Evolutionary conservation across 257 asterid genomes (phyloP), one percentile per base, ranked within the genome.

Genomic region (Capsicum chinense): DNA sequence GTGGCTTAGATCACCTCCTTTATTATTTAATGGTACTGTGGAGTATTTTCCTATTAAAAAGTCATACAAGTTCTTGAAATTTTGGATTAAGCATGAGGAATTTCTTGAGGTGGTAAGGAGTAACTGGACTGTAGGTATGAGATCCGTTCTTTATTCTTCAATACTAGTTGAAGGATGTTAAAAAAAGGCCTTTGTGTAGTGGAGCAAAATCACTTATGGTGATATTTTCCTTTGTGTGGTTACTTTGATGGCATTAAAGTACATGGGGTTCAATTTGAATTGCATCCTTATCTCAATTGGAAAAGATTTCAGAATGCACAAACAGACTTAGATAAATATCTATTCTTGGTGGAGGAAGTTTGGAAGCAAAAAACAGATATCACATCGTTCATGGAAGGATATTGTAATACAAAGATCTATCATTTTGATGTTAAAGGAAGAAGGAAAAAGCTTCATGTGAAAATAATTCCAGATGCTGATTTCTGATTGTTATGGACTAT

Each of bases 341-440:
- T 64, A 26, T 42, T 26, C 42, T 64, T 64, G 71, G 71, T 26
- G 71, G 71, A 26, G 69, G 69, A 60, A 60, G 21, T 63, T 63
- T 6, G 39, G 64, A 63, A 21, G 69, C 15, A 5, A 63, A 57
- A 10, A 63, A 63, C 69, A 21, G 7, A 10, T 19, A 21, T 21
- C 39, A 62, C 69, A 63, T 63, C 39, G 69, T 63, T 10, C 15
- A 21, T 4, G 39, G 69, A 63, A 63, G 69, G 69, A 63, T 15
- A 63, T 10, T 63, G 42, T 63, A 21, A 63, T 63, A 21, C 69
- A 10, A 62, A 62, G 68, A 19, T 62, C 68, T 62, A 8, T 62
- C 14, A 9, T 62, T 59, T 33, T 17, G 11, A 62, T 62, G 37
- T 62, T 19, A 62, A 63, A 63, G 42, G 69, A 21, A 63, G 71